These are phyloP conservation scores for Zoysia pacifica DNA, from an alignment of 176 grass and related monocot species.

Conservation along the genomic window DNA sequence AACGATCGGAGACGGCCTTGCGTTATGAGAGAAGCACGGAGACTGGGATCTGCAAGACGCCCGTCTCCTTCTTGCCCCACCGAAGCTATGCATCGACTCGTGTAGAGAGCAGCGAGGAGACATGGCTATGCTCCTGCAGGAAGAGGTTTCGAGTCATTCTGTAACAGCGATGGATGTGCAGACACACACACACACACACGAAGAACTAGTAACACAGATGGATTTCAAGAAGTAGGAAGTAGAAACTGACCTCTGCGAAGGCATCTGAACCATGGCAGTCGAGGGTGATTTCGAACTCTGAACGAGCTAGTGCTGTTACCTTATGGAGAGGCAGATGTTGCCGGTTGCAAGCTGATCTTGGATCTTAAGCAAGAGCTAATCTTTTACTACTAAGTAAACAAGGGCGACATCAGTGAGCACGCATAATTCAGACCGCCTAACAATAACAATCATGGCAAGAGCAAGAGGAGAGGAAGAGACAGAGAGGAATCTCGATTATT, in stretches of 20 bases:
- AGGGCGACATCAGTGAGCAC: conserved; percentile 18
- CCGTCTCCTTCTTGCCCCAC: conserved; percentile 28
- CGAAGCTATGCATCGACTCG: conserved; percentile 3
- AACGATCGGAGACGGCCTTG: conserved; percentile 45
- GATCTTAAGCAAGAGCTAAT: conserved; percentile 22
- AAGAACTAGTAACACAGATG: conserved; percentile 16
- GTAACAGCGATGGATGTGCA: conserved; percentile 1
- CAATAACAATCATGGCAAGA: conserved; percentile 31
- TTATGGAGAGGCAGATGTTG: conserved; percentile 8
- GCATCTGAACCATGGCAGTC: conserved; percentile 33
- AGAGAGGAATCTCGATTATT: conserved; percentile 51
- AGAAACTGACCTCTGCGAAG: conserved; percentile 49
- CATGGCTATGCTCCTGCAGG: conserved; percentile 26
- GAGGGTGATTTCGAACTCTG: neutral
- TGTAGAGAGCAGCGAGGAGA: conserved; percentile 32
- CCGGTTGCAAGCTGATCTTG: conserved; percentile 11
- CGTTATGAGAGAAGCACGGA: conserved; percentile 42
- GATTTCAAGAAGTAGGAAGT: conserved; percentile 26
- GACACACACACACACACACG: conserved; percentile 21
- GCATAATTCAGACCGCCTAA: conserved; percentile 32
- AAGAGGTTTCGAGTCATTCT: conserved; percentile 22
- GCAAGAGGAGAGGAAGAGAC: conserved; percentile 20
- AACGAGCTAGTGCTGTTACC: conserved; percentile 8
- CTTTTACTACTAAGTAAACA: conserved; percentile 23
- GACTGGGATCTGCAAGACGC: conserved; percentile 39